phyloP scores from a whole-genome alignment of 1,284 basidiomycete genomes.

The Trichosporon ovoides region DNA sequence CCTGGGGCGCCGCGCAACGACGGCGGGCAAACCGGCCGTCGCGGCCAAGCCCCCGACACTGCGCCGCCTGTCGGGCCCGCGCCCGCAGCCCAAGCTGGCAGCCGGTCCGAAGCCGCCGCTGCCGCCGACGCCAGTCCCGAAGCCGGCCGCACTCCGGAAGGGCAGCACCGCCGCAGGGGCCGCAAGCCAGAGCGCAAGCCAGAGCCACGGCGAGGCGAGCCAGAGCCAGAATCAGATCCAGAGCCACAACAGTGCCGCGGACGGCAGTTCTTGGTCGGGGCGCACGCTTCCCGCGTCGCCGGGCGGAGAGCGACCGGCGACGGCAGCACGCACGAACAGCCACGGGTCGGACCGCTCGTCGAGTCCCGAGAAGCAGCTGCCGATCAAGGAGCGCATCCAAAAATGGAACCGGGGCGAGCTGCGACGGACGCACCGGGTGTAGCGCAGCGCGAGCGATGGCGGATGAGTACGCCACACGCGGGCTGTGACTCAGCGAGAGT shows the following conservation, averaged over 20 bases:
- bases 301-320: not conserved
- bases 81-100: conserved; percentile 1
- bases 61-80: conserved; percentile 19
- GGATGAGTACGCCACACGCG: too few relatives aligned
- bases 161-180: not conserved
- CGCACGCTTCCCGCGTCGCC: conserved; percentile 30
- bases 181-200: conserved; percentile 4
- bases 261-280: conserved; percentile 30
- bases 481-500: too few relatives aligned
- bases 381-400: conserved; percentile 40
- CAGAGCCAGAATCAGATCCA: not conserved
- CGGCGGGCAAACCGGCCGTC: conserved; percentile 20
- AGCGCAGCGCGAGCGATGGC: too few relatives aligned
- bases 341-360: conserved; percentile 11
- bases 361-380: conserved; percentile 43
- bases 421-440: not conserved
- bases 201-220: too few relatives aligned
- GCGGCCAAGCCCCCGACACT: conserved; percentile 32
- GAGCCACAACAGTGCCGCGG: conserved; percentile 8
- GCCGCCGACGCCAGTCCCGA: conserved; percentile 6
- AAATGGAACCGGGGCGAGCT: conserved; percentile 34
- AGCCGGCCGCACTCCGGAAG: conserved; percentile 7
- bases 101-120: not conserved
- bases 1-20: not conserved
- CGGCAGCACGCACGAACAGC: not conserved